phyloP scores from a whole-genome alignment of 1,284 basidiomycete species.

The Heterobasidion irregulare region DNA sequence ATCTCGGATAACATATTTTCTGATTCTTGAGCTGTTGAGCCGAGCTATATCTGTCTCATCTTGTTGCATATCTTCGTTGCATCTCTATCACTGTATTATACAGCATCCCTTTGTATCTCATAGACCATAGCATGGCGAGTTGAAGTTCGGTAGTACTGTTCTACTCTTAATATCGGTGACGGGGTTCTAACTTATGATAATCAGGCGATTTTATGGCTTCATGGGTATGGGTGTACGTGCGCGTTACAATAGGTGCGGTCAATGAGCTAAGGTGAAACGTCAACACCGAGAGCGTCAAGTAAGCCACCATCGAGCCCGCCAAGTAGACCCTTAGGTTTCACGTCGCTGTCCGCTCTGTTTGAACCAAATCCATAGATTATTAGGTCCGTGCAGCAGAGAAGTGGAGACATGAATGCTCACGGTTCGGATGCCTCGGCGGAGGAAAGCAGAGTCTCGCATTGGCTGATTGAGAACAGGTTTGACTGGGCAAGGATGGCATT shows the following conservation, averaged over 20 bases:
- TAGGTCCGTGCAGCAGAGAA: too few relatives aligned
- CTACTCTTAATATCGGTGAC: too few relatives aligned
- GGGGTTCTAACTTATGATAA: neutral
- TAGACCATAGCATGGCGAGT: neutral
- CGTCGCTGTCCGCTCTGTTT: too few relatives aligned
- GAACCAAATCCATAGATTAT: neutral
- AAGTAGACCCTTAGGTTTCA: too few relatives aligned
- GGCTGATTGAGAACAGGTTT: neutral
- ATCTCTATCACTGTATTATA: neutral
- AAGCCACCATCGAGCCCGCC: too few relatives aligned
- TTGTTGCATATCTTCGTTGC: neutral
- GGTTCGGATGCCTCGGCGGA: too few relatives aligned
- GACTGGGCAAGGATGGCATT: neutral
- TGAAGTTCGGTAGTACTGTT: too few relatives aligned
- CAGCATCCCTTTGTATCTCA: neutral
- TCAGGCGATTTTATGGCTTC: neutral
- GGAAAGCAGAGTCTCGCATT: neutral
- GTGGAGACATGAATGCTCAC: neutral
- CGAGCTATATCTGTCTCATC: too few relatives aligned
- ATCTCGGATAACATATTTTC: conserved; percentile 30
- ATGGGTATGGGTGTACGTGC: neutral
- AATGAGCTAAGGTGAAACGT: too few relatives aligned
- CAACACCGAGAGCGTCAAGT: neutral
- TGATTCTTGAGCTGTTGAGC: neutral
- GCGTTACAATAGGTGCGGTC: too few relatives aligned